Base-by-base conservation (phyloP, 371 early-diverging fungal species). In the Apophysomyces trapeziformis region DNA sequence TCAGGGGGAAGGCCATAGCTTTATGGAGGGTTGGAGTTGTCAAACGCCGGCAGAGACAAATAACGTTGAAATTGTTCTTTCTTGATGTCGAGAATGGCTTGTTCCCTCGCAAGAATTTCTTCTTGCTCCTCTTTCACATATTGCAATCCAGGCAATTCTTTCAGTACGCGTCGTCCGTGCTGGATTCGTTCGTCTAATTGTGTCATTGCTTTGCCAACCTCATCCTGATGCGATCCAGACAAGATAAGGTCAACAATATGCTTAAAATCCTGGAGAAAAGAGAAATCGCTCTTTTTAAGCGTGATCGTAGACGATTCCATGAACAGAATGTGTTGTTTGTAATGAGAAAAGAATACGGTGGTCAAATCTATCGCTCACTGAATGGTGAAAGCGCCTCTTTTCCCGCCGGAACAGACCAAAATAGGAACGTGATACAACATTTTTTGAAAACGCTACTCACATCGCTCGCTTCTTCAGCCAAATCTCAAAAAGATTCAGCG, bases 131-230 rank as follows among this genome's bases (percentile, higher is more conserved):
- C 73, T 57, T 79, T 66, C 4, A 71, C 70, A 38, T 82, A 76
- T n/a, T 82, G 79, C n/a, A 82, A 64, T 7, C 82, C 82, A 11
- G 82, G 82, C 45, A 82, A 56, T 26, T 77, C 79, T 58, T 79
- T 70, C 9, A 82, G 61, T 3, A 79, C 71, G 59, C 67, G 74
- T 37, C 74, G 74, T 9, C 78, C 82, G 41, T 74, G 59, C 37
- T 74, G 73, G 59, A 82, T 68, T 37, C 74, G 71, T 60, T 79
- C 79, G 39, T 79, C 75, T 39, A 82, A 59, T 21, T 78, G 76
- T 6, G 76, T 73, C 16, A 82, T 79, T 8, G 82, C 76, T 36
- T 76, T 79, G 16, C 82, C 79, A 45, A 82, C 76, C 26, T 72
- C 78, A 66, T 77, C 79, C 58, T 72, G 68, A 57, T 79, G 67